These are phyloP conservation scores for Leucocoprinus sp. DNA, from an alignment of 768 basidiomycete genomes.

Conservation along the genomic window DNA sequence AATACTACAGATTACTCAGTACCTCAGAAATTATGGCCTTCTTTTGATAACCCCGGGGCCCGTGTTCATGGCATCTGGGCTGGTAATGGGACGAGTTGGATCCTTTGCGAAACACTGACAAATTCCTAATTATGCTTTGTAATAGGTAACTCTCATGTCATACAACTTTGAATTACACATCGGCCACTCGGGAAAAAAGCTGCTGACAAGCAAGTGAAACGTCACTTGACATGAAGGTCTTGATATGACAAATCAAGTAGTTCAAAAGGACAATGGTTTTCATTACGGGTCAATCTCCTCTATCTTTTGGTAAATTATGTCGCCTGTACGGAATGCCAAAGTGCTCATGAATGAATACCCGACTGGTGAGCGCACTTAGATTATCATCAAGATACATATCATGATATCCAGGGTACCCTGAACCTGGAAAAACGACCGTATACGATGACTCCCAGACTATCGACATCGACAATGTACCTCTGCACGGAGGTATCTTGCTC, in stretches of 20 bases:
- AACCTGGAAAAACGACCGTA: constrained; percentile 36
- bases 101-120: constrained; percentile 17
- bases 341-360: constrained; percentile 23
- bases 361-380: constrained; percentile 9
- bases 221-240: too few relatives aligned
- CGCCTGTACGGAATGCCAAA: constrained; percentile 20
- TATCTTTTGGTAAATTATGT: too few relatives aligned
- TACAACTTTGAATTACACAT: too few relatives aligned
- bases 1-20: constrained; percentile 42
- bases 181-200: too few relatives aligned
- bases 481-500: constrained; percentile 39
- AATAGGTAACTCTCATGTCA: too few relatives aligned
- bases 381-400: neutral
- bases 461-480: constrained; percentile 36
- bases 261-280: too few relatives aligned
- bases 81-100: constrained; percentile 43
- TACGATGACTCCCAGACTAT: constrained; percentile 39
- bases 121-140: too few relatives aligned
- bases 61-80: constrained; percentile 28
- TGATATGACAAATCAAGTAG: too few relatives aligned
- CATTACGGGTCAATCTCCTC: too few relatives aligned
- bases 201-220: too few relatives aligned
- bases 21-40: constrained; percentile 51
- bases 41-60: neutral
- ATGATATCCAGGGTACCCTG: constrained; percentile 26